Percentiles rank a stretch among this genome's conserved stretches.
Conservation (phyloP, 176 grass and related monocot genomes). For the Juncus effusus region DNA sequence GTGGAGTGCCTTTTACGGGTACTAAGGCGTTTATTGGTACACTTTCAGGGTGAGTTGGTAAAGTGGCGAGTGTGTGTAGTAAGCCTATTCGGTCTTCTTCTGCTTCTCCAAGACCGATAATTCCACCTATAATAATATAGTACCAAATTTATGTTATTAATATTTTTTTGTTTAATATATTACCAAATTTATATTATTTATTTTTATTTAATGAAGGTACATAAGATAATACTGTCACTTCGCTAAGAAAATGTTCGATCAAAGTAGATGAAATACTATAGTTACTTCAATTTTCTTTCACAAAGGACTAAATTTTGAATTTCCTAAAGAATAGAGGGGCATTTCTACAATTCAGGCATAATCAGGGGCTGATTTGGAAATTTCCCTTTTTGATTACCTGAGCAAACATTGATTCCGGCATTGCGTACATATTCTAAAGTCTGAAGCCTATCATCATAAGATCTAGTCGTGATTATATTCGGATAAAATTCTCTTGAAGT, state of each 20-base stretch:
- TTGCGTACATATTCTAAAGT: conserved; percentile 85
- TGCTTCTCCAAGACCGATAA: conserved; percentile 93
- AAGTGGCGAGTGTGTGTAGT: conserved; percentile 86
- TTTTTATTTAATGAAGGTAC: too few species aligned
- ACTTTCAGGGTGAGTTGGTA: conserved; percentile 85
- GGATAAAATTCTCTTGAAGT: conserved; percentile 99
- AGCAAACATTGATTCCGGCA: conserved; percentile 91
- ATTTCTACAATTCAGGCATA: too few species aligned
- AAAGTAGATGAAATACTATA: too few species aligned
- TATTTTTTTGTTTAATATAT: not conserved
- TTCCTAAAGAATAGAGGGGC: too few species aligned
- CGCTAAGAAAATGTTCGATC: too few species aligned
- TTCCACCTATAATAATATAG: conserved; percentile 52
- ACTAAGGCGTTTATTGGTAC: conserved; percentile 97
- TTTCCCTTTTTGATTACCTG: conserved; percentile 36
- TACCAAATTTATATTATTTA: not conserved
- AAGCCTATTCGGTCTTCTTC: conserved; percentile 87
- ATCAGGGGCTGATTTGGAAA: too few species aligned
- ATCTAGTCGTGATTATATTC: conserved; percentile 95
- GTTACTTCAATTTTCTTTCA: too few species aligned
- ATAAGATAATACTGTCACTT: too few species aligned
- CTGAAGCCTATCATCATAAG: conserved; percentile 88
- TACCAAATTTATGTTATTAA: conserved; percentile 4
- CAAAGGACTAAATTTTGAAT: too few species aligned
- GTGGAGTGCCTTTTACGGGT: conserved; percentile 90